Evolutionary conservation across 345 rosid species (phyloP), one percentile per base, ranked within the genome.

Genomic region (Pistacia integerrima): DNA sequence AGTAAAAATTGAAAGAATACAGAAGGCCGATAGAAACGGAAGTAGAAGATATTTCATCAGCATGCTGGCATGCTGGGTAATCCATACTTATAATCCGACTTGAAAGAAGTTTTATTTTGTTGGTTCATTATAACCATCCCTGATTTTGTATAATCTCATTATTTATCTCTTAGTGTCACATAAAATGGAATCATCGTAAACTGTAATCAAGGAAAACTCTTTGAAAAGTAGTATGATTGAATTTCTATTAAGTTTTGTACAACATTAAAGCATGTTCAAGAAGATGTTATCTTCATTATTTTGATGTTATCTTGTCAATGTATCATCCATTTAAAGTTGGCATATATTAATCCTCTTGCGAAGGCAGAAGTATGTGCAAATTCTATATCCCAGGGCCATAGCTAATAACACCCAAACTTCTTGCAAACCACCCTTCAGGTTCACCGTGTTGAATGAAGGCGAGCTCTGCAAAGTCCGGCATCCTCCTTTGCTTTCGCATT

Each of bases 361-460:
- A 58, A 93, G 94, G 84, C 90, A 93, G 66, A 88, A 74, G 79
- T 91, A 95, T 35, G 99, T 90, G 57, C 87, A 75, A 3, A 92
- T 70, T 8, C 96, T 85, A 80, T 89, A 93, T 35, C 88, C 84
- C 6, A 95, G 41, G 7, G 99, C 93, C 98, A 95, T 93, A 79
- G 88, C 94, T 4, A 93, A 73, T 25, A 95, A 80, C 82, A 90
- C 78, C 98, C 98, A 92, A n/a, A 92, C 96, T 83, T 93, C 99
- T 70, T 93, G 90, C 64, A 92, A 69, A 5, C 99, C 98, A 30
- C 96, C 97, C 11, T 84, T 81, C 81, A 93, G 80, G 88, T 89
- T 88, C 49, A 93, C 92, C 0, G 90, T 90, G 83, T 90, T 92
- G 48, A 95, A 94, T 0, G 97, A 89, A 4, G 97, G 94, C 0